These are phyloP conservation scores for Paracamarosporium sp. DNA, from an alignment of 2,329 filamentous ascomycete species.

Conservation along the genomic window DNA sequence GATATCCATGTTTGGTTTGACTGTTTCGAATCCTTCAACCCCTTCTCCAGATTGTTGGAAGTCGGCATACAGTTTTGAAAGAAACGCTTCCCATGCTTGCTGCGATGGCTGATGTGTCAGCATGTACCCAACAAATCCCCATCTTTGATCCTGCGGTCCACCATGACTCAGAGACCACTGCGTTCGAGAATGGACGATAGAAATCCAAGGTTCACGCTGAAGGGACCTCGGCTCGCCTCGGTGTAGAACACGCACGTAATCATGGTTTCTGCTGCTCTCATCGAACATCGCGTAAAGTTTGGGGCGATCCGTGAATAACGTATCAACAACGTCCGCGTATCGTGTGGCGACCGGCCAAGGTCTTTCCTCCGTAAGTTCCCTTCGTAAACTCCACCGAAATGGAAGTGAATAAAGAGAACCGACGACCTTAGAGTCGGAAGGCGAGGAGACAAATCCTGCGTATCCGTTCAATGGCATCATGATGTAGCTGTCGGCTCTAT, in stretches of 20 bases:
- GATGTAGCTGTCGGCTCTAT: constrained; percentile 2
- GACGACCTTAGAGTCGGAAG: constrained; percentile 4
- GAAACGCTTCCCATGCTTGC: constrained; percentile 8
- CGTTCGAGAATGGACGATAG: constrained; percentile 9
- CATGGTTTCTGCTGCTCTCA: neutral
- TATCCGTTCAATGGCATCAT: constrained; percentile 12
- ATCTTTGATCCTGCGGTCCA: constrained; percentile 11
- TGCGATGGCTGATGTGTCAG: constrained; percentile 8
- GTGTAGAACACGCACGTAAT: neutral
- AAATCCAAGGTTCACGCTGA: constrained; percentile 13
- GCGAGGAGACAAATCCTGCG: neutral
- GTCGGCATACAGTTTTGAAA: constrained; percentile 1
- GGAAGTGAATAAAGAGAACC: constrained; percentile 8
- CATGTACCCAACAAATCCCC: constrained; percentile 13
- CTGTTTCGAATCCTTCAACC: constrained; percentile 7
- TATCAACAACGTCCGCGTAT: neutral
- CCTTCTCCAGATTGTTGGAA: constrained; percentile 7
- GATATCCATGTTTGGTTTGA: constrained; percentile 3
- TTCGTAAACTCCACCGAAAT: neutral
- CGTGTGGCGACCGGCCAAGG: neutral
- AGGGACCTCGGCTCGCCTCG: constrained; percentile 4
- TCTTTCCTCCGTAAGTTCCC: neutral
- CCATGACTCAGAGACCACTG: constrained; percentile 11
- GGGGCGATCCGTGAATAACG: neutral
- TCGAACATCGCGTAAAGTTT: neutral